Conservation (phyloP, 441 rosid species). For the Rhodomyrtus psidioides region DNA sequence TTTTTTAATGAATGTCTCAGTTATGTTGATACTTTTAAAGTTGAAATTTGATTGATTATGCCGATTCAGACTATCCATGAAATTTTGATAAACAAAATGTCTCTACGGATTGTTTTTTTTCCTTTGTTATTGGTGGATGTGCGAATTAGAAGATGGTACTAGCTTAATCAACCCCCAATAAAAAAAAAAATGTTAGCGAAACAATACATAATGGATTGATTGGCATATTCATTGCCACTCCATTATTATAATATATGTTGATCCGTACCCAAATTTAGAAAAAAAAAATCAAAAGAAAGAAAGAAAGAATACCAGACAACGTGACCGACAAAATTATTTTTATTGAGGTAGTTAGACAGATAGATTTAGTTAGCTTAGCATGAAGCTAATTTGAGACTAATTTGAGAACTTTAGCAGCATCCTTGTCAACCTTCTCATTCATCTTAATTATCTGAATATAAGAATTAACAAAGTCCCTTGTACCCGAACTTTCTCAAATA, state of each 20-base stretch:
- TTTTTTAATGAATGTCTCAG: not conserved
- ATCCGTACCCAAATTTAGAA: not conserved
- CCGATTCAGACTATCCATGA: not conserved
- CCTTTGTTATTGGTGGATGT: not conserved
- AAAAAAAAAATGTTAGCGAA: not conserved
- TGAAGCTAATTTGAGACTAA: not conserved
- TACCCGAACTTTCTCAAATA: not conserved
- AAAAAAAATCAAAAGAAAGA: not conserved
- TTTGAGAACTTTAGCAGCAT: not conserved
- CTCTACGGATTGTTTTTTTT: not conserved
- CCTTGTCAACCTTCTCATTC: not conserved
- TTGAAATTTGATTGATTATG: not conserved
- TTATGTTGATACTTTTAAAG: too few relatives aligned
- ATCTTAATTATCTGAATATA: not conserved
- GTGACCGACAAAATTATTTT: not conserved
- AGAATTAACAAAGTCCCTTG: not conserved
- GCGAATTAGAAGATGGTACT: not conserved
- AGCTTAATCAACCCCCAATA: not conserved
- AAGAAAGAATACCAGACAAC: not conserved
- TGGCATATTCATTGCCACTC: not conserved
- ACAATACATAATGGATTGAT: not conserved
- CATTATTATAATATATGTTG: not conserved
- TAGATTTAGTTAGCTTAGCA: not conserved
- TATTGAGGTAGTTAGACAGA: not conserved
- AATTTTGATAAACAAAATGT: not conserved